A percentile compares a stretch with the other conserved stretches of the same genome.
phyloP scores from a whole-genome alignment of 257 asterid genomes.

The Solanum piurae region DNA sequence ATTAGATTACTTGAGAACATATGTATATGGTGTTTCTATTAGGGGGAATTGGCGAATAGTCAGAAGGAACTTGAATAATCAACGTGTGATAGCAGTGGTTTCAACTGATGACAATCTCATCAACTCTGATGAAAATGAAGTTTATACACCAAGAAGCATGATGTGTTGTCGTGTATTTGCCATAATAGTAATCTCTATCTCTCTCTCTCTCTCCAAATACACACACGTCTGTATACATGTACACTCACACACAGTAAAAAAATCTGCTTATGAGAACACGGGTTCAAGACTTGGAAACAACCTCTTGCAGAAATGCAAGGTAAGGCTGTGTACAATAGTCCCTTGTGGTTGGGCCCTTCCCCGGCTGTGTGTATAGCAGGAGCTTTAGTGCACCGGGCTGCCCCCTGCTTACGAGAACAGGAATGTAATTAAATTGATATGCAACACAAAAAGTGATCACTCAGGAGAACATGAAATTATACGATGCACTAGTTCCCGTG shows the following conservation, averaged over 20 bases:
- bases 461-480: background rate
- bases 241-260: background rate
- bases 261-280: background rate
- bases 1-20: background rate
- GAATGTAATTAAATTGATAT: background rate
- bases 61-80: slow-evolving; percentile 61
- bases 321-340: background rate
- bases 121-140: slow-evolving; percentile 47
- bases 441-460: background rate
- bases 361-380: too few relatives aligned
- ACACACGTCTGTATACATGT: background rate
- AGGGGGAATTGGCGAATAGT: slow-evolving; percentile 95
- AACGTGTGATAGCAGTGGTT: slow-evolving; percentile 69
- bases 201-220: slow-evolving; percentile 4
- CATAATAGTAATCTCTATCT: slow-evolving; percentile 47
- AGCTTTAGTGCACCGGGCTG: too few relatives aligned
- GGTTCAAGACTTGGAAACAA: background rate
- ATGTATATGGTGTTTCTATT: slow-evolving; percentile 2
- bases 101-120: slow-evolving; percentile 51
- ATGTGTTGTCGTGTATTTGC: slow-evolving; percentile 68
- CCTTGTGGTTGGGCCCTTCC: background rate
- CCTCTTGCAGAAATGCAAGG: background rate
- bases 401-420: background rate
- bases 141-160: slow-evolving; percentile 56
- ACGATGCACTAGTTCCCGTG: background rate